Conservation (phyloP, 2,329 filamentous ascomycete species). For the Sporothrix sp. region DNA sequence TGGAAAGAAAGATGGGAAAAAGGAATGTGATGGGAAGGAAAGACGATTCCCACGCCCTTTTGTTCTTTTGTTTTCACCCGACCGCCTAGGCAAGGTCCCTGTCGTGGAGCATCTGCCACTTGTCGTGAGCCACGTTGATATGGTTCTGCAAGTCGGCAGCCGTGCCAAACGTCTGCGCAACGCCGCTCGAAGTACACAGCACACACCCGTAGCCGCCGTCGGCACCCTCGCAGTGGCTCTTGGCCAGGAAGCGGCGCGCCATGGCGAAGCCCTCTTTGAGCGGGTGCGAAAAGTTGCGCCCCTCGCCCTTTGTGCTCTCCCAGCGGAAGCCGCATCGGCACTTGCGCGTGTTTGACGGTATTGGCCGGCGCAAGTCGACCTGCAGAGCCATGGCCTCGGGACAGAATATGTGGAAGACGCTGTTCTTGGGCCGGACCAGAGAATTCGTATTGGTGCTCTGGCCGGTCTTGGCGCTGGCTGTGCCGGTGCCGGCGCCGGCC, state of each 20-base stretch:
- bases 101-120: slow-evolving; percentile 36
- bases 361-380: slow-evolving; percentile 24
- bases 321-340: slow-evolving; percentile 31
- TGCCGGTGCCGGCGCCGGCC: not conserved
- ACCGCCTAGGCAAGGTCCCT: slow-evolving; percentile 24
- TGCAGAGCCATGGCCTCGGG: slow-evolving; percentile 32
- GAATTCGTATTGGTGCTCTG: not conserved
- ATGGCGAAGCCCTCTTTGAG: slow-evolving; percentile 32
- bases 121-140: slow-evolving; percentile 29
- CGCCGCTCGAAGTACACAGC: slow-evolving; percentile 30
- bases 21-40: too few relatives aligned
- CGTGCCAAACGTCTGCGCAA: slow-evolving; percentile 26
- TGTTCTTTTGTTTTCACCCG: too few relatives aligned
- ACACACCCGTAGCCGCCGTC: slow-evolving; percentile 28
- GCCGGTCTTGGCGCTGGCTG: slow-evolving; percentile 3
- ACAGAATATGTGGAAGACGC: slow-evolving; percentile 33
- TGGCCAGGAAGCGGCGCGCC: slow-evolving; percentile 31
- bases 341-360: slow-evolving; percentile 20
- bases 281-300: slow-evolving; percentile 10
- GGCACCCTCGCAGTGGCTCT: slow-evolving; percentile 30
- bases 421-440: slow-evolving; percentile 25
- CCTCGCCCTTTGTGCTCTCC: slow-evolving; percentile 9
- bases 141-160: slow-evolving; percentile 26
- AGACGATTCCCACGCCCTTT: too few relatives aligned
- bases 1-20: not conserved